phyloP scores from a whole-genome alignment of 202 grass and related monocot species.

The Zizania palustris region DNA sequence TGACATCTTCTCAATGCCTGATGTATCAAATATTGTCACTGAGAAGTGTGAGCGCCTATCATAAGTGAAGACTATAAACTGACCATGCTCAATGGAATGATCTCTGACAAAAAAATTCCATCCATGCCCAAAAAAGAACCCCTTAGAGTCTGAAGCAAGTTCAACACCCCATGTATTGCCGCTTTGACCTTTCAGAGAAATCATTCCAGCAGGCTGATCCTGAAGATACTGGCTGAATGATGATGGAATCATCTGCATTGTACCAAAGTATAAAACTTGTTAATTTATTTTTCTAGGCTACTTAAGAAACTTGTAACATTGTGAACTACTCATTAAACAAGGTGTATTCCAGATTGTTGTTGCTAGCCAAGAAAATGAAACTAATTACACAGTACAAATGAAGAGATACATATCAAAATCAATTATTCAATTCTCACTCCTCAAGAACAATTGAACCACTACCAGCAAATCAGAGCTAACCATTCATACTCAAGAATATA shows the following conservation, averaged over 20 bases:
- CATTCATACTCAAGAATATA: background rate
- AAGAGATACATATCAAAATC: constrained; percentile 12
- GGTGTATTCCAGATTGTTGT: background rate
- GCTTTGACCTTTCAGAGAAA: constrained; percentile 64
- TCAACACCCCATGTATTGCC: constrained; percentile 63
- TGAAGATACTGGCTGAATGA: constrained; percentile 60
- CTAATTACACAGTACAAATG: background rate
- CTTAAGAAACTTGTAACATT: background rate
- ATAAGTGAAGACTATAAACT: constrained; percentile 69
- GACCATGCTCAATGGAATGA: constrained; percentile 56
- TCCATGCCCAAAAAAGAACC: constrained; percentile 52
- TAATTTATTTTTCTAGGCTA: background rate
- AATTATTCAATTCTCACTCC: background rate
- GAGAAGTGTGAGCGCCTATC: constrained; percentile 59
- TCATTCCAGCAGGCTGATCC: constrained; percentile 41
- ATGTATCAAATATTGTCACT: constrained; percentile 53
- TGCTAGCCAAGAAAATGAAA: background rate
- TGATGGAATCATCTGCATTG: constrained; percentile 73
- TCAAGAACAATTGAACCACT: background rate
- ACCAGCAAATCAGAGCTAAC: background rate
- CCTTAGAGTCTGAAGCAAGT: constrained; percentile 47
- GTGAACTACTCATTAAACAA: background rate
- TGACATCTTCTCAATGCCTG: constrained; percentile 51
- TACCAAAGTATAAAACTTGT: constrained; percentile 25
- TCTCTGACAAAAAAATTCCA: constrained; percentile 80